phyloP scores from a whole-genome alignment of 257 asterid species.

The Solanum dulcamara region DNA sequence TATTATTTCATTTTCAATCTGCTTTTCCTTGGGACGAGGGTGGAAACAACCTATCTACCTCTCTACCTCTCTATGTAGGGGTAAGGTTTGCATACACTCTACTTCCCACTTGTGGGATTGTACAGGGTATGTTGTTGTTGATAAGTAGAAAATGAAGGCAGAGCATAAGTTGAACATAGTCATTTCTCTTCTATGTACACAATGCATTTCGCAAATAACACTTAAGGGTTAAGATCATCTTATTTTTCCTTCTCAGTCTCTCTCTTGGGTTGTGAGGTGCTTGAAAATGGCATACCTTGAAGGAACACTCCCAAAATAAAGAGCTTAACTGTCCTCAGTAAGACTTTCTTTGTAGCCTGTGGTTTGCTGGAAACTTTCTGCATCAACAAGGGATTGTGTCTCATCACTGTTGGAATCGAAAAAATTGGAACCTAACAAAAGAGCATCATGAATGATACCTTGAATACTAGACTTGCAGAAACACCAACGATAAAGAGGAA shows the following conservation, averaged over 20 bases:
- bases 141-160: neutral
- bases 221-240: neutral
- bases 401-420: neutral
- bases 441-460: conserved; percentile 29
- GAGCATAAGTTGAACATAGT: neutral
- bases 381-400: conserved; percentile 3
- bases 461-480: conserved; percentile 67
- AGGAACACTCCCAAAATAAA: conserved; percentile 67
- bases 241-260: neutral
- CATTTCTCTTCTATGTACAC: neutral
- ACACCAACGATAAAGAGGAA: conserved; percentile 83
- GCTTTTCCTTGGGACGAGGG: neutral
- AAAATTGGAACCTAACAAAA: neutral
- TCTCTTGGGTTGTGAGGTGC: neutral
- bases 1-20: neutral
- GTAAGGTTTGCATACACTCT: neutral
- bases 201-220: neutral
- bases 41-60: neutral
- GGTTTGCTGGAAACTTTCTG: conserved; percentile 52
- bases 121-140: neutral
- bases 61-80: neutral
- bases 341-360: conserved; percentile 63
- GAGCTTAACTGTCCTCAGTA: conserved; percentile 55
- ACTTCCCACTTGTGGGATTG: neutral
- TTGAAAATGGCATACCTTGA: conserved; percentile 45